phyloP scores from a whole-genome alignment of 495 filamentous ascomycete species.

The Zalerion maritima region DNA sequence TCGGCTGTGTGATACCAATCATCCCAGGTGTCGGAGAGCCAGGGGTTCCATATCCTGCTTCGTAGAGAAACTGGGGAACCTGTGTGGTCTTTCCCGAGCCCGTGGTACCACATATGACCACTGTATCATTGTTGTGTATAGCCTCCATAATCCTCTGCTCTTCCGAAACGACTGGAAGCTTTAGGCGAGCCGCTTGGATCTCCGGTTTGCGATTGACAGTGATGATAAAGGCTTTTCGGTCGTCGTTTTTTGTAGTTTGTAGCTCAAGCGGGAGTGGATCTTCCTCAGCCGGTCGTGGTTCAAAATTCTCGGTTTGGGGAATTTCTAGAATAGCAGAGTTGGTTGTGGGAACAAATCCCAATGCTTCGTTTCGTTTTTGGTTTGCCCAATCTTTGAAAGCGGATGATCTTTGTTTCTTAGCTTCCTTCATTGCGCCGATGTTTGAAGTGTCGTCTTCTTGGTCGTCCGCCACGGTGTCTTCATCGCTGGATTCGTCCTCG shows the following conservation, averaged over 20 bases:
- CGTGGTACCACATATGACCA: conserved; percentile 90
- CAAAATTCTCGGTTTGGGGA: conserved; percentile 35
- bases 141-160: conserved; percentile 99
- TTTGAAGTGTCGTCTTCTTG: conserved; percentile 12
- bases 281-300: conserved; percentile 45
- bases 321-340: conserved; percentile 21
- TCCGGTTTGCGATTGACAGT: conserved; percentile 52
- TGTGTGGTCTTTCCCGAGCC: conserved; percentile 97
- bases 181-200: conserved; percentile 64
- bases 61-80: conserved; percentile 87
- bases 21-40: conserved; percentile 70
- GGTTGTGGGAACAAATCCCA: conserved; percentile 30
- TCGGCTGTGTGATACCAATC: conserved; percentile 89
- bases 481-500: conserved; percentile 17
- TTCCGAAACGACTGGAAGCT: conserved; percentile 80
- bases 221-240: conserved; percentile 65
- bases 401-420: conserved; percentile 31
- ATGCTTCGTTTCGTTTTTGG: conserved; percentile 64
- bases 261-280: conserved; percentile 69
- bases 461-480: conserved; percentile 12
- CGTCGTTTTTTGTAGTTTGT: conserved; percentile 43
- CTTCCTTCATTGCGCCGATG: no score
- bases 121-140: conserved; percentile 70
- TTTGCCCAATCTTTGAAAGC: conserved; percentile 96
- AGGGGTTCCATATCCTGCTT: conserved; percentile 78